These are phyloP conservation scores for Leptographium lundbergii DNA, from an alignment of 2,329 filamentous ascomycete species.

Conservation along the genomic window DNA sequence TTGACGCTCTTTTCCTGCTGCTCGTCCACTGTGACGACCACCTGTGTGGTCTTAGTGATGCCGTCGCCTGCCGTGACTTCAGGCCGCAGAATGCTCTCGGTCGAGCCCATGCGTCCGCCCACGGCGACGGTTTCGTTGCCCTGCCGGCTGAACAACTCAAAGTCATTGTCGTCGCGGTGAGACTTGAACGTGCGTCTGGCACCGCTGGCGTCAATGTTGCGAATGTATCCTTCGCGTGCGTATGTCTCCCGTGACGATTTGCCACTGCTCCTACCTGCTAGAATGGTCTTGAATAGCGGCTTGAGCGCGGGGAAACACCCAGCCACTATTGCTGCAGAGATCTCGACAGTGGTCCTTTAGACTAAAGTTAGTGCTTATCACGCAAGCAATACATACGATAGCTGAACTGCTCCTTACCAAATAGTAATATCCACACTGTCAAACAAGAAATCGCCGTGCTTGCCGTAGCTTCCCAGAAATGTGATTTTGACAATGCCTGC, in stretches of 20 bases:
- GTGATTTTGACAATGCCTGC: conserved; percentile 17
- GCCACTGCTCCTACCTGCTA: background rate
- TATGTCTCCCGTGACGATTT: background rate
- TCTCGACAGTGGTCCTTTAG: conserved; percentile 14
- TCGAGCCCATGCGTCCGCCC: background rate
- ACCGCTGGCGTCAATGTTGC: background rate
- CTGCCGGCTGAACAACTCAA: background rate
- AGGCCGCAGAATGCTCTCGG: background rate
- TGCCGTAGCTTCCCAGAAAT: conserved; percentile 14
- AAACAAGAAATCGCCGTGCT: conserved; percentile 17
- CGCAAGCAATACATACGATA: background rate
- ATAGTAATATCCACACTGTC: conserved; percentile 18
- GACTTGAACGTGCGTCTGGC: background rate
- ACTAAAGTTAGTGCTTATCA: background rate
- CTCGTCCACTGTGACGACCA: background rate
- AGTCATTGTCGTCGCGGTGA: background rate
- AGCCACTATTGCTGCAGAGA: conserved; percentile 15
- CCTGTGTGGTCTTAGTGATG: conserved; percentile 3
- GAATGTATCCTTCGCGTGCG: background rate
- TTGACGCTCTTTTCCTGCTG: background rate
- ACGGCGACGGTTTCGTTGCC: no score
- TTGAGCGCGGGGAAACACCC: conserved; percentile 13
- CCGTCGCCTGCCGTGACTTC: background rate
- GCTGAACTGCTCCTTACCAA: conserved; percentile 14
- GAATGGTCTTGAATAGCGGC: conserved; percentile 10